phyloP scores from a whole-genome alignment of 2,329 filamentous ascomycete species.

The Polytolypa hystricis region DNA sequence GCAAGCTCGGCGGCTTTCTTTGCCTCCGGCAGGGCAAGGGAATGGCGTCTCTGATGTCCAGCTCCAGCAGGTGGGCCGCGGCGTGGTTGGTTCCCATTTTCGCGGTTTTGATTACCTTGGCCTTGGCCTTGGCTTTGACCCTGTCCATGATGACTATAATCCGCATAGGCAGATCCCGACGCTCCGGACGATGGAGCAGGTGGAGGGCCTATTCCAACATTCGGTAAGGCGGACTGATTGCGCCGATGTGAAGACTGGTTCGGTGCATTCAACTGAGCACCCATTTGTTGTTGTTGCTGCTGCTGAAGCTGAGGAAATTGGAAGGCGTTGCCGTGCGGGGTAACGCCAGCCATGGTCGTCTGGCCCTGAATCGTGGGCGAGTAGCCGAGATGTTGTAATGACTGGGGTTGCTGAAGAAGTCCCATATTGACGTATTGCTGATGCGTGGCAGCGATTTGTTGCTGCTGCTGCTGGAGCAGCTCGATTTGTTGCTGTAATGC shows the following conservation, averaged over 20 bases:
- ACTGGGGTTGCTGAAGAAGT: conserved; percentile 80
- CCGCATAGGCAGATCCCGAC: conserved; percentile 66
- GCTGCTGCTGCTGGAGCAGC: conserved; percentile 89
- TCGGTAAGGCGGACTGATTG: conserved; percentile 93
- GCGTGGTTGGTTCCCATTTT: conserved; percentile 59
- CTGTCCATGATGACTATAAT: conserved; percentile 55
- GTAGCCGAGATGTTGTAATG: conserved; percentile 61
- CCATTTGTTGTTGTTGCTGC: conserved; percentile 38
- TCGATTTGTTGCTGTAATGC: conserved; percentile 93
- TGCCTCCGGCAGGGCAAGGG: conserved; percentile 83
- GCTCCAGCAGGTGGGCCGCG: conserved; percentile 57
- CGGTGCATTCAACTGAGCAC: conserved; percentile 58
- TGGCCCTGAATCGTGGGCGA: conserved; percentile 62
- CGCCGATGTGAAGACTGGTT: conserved; percentile 84
- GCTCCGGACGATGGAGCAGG: conserved; percentile 84
- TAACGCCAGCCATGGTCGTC: conserved; percentile 57
- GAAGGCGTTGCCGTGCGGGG: conserved; percentile 67
- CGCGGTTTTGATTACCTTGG: conserved; percentile 57
- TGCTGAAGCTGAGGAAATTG: conserved; percentile 77
- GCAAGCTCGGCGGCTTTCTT: conserved; percentile 96
- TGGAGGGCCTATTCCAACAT: conserved; percentile 80
- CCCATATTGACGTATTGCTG: conserved; percentile 90
- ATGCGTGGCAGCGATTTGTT: conserved; percentile 91
- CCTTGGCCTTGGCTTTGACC: conserved; percentile 12
- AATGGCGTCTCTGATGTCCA: conserved; percentile 89